These are phyloP conservation scores for Epichloe scottii DNA, from an alignment of 2,329 filamentous ascomycete genomes.

Conservation along the genomic window DNA sequence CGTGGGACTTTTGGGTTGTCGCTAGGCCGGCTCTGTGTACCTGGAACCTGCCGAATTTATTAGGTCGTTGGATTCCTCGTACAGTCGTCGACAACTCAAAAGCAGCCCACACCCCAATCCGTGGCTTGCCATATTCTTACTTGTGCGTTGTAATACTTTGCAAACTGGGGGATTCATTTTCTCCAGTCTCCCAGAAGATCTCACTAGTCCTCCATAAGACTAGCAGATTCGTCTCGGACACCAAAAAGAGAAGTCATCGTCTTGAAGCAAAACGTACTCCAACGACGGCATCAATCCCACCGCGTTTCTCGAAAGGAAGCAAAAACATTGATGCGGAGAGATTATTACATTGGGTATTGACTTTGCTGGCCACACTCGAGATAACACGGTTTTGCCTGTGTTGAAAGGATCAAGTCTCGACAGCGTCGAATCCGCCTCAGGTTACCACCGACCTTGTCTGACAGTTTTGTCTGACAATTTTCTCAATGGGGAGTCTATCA, in stretches of 20 bases:
- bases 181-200: neutral
- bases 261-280: neutral
- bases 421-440: neutral
- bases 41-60: constrained; percentile 7
- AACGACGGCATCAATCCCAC: neutral
- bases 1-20: constrained; percentile 11
- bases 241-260: neutral
- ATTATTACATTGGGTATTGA: neutral
- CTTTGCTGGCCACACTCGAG: neutral
- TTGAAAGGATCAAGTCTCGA: neutral
- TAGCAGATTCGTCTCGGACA: neutral
- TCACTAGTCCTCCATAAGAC: neutral
- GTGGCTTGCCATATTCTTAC: neutral
- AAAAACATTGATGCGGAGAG: too few species aligned
- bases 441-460: neutral
- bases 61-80: constrained; percentile 3
- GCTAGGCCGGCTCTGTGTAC: constrained; percentile 3
- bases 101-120: constrained; percentile 11
- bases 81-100: constrained; percentile 10
- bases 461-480: constrained; percentile 9
- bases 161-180: neutral
- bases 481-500: constrained; percentile 45
- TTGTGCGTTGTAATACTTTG: neutral
- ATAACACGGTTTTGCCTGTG: neutral
- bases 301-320: neutral